Evolutionary conservation across 2,329 filamentous ascomycete genomes (phyloP).

Genomic region (Cordyceps javanica): DNA sequence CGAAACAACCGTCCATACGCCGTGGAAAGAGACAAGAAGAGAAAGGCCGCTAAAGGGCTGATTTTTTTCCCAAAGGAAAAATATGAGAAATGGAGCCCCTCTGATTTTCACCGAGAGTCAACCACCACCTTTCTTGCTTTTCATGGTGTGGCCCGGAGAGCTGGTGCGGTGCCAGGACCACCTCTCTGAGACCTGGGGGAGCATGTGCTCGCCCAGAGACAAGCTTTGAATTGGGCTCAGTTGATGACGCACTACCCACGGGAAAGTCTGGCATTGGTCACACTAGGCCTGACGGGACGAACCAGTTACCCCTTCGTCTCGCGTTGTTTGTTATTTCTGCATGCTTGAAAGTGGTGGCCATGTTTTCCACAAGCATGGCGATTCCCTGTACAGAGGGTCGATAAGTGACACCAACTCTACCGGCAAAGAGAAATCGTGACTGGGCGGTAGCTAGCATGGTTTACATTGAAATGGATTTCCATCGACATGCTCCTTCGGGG

Average conservation of each 20-base stretch:
- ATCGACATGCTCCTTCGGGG: too few species aligned
- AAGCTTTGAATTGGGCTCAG: not conserved
- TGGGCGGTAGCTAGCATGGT: not conserved
- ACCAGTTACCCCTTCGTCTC: too few species aligned
- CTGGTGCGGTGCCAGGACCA: not conserved
- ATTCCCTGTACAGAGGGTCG: not conserved
- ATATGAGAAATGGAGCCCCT: not conserved
- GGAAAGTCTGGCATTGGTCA: not conserved
- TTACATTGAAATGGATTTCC: too few species aligned
- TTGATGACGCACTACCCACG: not conserved
- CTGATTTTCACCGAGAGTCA: not conserved
- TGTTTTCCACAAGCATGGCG: not conserved
- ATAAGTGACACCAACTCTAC: not conserved
- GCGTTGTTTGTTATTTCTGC: not conserved
- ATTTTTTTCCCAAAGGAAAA: not conserved
- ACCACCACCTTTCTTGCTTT: not conserved
- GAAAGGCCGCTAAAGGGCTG: not conserved
- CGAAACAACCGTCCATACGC: not conserved
- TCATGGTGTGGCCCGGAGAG: not conserved
- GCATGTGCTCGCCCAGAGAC: not conserved
- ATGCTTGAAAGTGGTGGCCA: not conserved
- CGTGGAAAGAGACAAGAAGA: slow-evolving; percentile 5
- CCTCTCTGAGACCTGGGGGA: not conserved
- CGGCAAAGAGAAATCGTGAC: not conserved
- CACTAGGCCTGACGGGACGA: not conserved